Percentiles rank a stretch among this genome's conserved stretches.
phyloP scores from a whole-genome alignment of 495 filamentous ascomycete species.

The Penicillium lagena region DNA sequence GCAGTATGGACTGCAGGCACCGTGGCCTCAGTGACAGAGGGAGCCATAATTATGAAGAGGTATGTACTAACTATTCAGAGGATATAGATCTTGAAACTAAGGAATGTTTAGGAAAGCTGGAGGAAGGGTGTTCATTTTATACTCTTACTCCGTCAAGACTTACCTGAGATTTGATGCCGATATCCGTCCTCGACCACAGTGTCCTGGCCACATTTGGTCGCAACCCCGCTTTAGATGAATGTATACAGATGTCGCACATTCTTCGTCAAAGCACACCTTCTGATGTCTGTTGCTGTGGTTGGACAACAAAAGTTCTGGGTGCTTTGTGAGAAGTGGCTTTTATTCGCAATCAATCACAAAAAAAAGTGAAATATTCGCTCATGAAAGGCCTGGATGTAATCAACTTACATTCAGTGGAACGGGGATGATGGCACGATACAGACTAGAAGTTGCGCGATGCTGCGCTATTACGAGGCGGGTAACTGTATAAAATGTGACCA shows the following conservation, averaged over 20 bases:
- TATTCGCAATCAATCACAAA: constrained; percentile 1
- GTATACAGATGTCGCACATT: constrained; percentile 2
- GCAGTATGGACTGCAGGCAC: constrained; percentile 9
- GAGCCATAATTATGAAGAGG: constrained; percentile 12
- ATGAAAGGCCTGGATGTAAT: background rate
- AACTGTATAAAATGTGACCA: no score
- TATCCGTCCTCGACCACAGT: constrained; percentile 2
- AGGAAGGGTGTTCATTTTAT: no score
- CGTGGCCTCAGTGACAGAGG: constrained; percentile 13
- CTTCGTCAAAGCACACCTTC: constrained; percentile 1
- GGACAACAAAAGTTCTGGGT: background rate
- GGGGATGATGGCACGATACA: background rate
- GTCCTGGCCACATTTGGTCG: background rate
- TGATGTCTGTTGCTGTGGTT: background rate
- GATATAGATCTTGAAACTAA: no score
- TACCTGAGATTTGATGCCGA: constrained; percentile 2
- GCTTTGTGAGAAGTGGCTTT: background rate
- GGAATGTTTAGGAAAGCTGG: no score
- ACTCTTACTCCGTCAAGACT: no score
- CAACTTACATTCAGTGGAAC: no score
- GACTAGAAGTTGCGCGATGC: constrained; percentile 4
- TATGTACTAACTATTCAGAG: background rate
- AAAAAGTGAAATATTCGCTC: constrained; percentile 6
- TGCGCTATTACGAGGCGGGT: background rate
- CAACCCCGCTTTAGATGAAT: background rate